Conservation (phyloP, 257 asterid genomes). For the Catharanthus roseus region DNA sequence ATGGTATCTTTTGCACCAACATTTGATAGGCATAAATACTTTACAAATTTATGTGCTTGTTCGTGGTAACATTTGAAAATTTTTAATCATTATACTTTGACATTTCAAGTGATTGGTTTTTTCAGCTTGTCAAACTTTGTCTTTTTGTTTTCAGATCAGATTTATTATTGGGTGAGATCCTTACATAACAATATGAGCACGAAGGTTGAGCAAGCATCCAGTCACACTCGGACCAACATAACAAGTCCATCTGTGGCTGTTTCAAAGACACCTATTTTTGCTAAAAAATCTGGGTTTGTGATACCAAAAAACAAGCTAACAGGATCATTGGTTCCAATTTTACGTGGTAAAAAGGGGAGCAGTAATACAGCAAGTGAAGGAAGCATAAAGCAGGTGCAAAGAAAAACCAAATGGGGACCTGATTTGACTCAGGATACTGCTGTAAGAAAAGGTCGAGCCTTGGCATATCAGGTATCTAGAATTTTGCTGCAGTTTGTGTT, state of each 20-base stretch:
- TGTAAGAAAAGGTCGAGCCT: slow-evolving; percentile 72
- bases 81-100: background rate
- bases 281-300: slow-evolving; percentile 66
- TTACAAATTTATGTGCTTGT: background rate
- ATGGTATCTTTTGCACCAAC: background rate
- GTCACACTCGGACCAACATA: slow-evolving; percentile 32
- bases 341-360: slow-evolving; percentile 57
- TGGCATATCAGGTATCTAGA: slow-evolving; percentile 73
- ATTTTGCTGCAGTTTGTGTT: background rate
- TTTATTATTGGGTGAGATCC: slow-evolving; percentile 14
- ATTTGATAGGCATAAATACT: background rate
- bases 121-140: background rate
- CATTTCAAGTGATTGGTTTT: background rate
- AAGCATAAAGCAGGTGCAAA: slow-evolving; percentile 38
- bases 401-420: slow-evolving; percentile 96
- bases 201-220: slow-evolving; percentile 50
- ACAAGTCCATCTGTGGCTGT: slow-evolving; percentile 39
- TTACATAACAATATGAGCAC: slow-evolving; percentile 47
- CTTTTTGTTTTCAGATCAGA: background rate
- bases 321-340: slow-evolving; percentile 73
- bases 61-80: background rate
- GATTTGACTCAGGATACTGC: slow-evolving; percentile 63
- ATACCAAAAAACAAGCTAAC: slow-evolving; percentile 86
- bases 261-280: slow-evolving; percentile 61
- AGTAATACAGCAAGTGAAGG: slow-evolving; percentile 49